phyloP scores from a whole-genome alignment of 371 early-diverging fungal genomes.

The Lichtheimia ornata region DNA sequence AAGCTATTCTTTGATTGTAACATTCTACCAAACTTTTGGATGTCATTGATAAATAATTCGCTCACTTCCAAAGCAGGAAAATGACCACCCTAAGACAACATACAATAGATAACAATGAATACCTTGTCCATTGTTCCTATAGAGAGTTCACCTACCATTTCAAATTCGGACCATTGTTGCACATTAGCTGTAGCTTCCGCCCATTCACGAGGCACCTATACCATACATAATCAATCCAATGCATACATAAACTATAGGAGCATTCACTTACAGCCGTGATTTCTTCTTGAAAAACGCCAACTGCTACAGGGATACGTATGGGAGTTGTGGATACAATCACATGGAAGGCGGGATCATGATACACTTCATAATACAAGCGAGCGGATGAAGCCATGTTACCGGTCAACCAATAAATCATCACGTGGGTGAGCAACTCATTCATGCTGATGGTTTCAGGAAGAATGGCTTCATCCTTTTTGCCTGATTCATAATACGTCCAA shows the following conservation, averaged over 20 bases:
- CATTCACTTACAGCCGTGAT: conserved; percentile 45
- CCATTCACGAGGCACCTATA: conserved; percentile 60
- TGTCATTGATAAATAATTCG: conserved; percentile 45
- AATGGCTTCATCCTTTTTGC: conserved; percentile 21
- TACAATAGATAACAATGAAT: not conserved
- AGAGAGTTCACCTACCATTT: conserved; percentile 18
- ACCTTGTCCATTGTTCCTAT: not conserved
- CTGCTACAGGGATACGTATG: conserved; percentile 47
- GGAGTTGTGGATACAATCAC: no score
- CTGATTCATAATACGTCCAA: conserved; percentile 48
- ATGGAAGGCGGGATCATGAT: conserved; percentile 14
- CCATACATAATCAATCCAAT: not conserved
- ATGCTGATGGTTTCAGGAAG: conserved; percentile 43
- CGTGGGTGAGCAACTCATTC: conserved; percentile 59
- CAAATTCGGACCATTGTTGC: conserved; percentile 27
- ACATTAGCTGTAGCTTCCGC: conserved; percentile 35
- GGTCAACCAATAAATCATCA: conserved; percentile 65
- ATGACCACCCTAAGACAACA: conserved; percentile 61
- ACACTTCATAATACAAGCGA: conserved; percentile 45
- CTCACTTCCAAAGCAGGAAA: conserved; percentile 69
- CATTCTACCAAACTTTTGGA: conserved; percentile 37
- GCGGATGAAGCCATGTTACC: conserved; percentile 62
- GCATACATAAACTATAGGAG: not conserved
- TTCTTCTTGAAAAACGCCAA: conserved; percentile 62
- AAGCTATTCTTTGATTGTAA: conserved; percentile 9